Evolutionary conservation across 768 basidiomycete species (phyloP), one percentile per base, ranked within the genome.

Genomic region (Candolleomyces eurysporus): DNA sequence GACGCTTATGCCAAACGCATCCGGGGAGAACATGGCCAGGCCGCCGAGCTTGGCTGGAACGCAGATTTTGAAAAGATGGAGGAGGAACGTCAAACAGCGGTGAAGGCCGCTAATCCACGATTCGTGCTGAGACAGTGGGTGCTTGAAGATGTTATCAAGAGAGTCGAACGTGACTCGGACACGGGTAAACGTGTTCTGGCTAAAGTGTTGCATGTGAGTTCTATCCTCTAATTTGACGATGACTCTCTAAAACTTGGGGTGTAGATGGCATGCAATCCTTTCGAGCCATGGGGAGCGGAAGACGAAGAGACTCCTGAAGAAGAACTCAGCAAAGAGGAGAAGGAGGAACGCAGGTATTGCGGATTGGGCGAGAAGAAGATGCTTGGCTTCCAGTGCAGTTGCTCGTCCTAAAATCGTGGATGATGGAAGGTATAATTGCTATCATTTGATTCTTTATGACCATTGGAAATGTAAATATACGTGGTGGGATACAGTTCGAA

Each of bases 111-210:
- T 31, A 99, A 99, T 70, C 97, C 97, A 17, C 80, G 95, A 40
- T 98, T 99, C 73, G 87, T 96, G 39, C 74, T 98, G 61, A 79
- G 97, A 62, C 97, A 98, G 74, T 98, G 97, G 97, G 77, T 98
- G 9, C 79, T 99, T 39, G 95, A 98, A 71, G 96, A 98, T 69
- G 89, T 92, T 22, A 98, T 98, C 69, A 73, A 75, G 63, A 83
- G 83, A 64, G 83, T 94, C 2, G 91, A 94, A 69, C 73, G 75
- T 61, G 90, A 94, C 67, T 70, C 78, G 10, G 76, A 78, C 21
- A 82, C 76, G 61, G 90, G 90, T 52, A 88, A 86, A 75, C 78
- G 81, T 61, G 75, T 90, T 3, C 75, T 98, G 55, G 86, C 86
- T 13, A 92, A 93, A 73, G 89, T 97, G 17, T 76, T 97, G 73